Base-by-base conservation (phyloP, 1,284 basidiomycete species). In the Ganoderma lingzhi region DNA sequence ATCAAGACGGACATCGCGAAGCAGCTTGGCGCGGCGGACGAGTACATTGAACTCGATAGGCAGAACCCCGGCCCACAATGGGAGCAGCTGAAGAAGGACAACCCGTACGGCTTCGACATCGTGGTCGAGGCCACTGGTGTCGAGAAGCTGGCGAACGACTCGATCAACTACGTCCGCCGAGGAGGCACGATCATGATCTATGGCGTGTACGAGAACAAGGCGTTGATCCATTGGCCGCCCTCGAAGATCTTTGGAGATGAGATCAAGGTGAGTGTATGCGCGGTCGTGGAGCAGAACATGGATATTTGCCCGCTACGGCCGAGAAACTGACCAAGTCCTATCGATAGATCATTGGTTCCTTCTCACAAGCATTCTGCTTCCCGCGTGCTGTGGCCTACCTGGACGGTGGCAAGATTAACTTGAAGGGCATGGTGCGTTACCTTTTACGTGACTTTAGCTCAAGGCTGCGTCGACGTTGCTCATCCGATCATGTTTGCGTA, bases 121-220 rank as follows among this genome's bases (percentile, higher is more conserved):
- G 88, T 90, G 56, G 87, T 86, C 67, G 88, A 90, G 80, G 88
- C 87, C 68, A 90, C 88, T 35, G 88, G 88, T 74, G 85, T 86
- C 56, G 86, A 88, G 79, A 84, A 84, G 67, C 80, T 89, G 65
- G 86, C 87, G 44, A 83, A 89, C 77, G 84, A 88, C 69, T 78
- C 84, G 41, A 88, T 90, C 80, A 85, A 89, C 82, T 89, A 89
- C 77, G 88, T 90, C 60, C 82, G 87, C 32, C 81, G 87, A 58
- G 85, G 86, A 17, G 84, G 85, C 37, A 84, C 81, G n/a, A 78
- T 86, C 48, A 82, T 86, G 78, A 80, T 87, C 60, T 90, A 90
- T 77, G 88, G 88, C 67, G 87, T 90, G 41, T 90, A 90, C 78
- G 83, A 84, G 73, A 84, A 88, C 78, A 80, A 80, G 65, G 87